Percentiles rank a stretch among this genome's conserved stretches.
Conservation (phyloP, 1,139 yeast genomes). For the Yamadazyma blattariae region DNA sequence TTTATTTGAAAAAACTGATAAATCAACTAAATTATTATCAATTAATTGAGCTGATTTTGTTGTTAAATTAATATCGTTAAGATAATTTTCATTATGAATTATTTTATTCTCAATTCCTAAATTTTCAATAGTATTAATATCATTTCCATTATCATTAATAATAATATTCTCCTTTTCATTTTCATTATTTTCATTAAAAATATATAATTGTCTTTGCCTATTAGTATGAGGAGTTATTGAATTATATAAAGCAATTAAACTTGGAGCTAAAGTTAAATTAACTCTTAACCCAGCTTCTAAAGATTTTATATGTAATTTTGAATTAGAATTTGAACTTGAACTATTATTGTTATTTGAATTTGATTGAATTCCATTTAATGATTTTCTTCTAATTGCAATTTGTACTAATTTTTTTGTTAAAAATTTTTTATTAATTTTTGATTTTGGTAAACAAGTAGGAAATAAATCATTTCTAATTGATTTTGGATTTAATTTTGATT, state of each 20-base stretch:
- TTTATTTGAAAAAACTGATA: conserved; percentile 35
- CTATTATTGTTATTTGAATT: neutral
- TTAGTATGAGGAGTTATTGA: conserved; percentile 36
- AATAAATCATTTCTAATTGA: no score
- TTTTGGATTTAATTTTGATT: neutral
- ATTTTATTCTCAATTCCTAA: neutral
- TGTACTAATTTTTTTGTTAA: conserved; percentile 29
- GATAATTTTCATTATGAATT: conserved; percentile 13
- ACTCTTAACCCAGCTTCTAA: conserved; percentile 53
- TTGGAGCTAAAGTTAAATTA: conserved; percentile 44
- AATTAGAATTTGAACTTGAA: conserved; percentile 4
- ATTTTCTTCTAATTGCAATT: conserved; percentile 40
- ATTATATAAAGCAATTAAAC: conserved; percentile 41
- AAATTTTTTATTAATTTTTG: conserved; percentile 22
- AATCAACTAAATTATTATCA: conserved; percentile 34
- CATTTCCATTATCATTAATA: neutral
- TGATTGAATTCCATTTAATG: conserved; percentile 5
- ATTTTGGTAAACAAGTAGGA: conserved; percentile 15
- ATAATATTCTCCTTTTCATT: neutral
- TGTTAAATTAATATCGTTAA: conserved; percentile 9
- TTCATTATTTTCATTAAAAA: conserved; percentile 8
- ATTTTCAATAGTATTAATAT: no score
- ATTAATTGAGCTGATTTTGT: conserved; percentile 33
- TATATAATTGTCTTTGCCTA: conserved; percentile 12
- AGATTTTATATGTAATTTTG: conserved; percentile 48